Evolutionary conservation across 179 eudicot species (phyloP), one percentile per base, ranked within the genome.

Genomic region (Drosera spatulata): DNA sequence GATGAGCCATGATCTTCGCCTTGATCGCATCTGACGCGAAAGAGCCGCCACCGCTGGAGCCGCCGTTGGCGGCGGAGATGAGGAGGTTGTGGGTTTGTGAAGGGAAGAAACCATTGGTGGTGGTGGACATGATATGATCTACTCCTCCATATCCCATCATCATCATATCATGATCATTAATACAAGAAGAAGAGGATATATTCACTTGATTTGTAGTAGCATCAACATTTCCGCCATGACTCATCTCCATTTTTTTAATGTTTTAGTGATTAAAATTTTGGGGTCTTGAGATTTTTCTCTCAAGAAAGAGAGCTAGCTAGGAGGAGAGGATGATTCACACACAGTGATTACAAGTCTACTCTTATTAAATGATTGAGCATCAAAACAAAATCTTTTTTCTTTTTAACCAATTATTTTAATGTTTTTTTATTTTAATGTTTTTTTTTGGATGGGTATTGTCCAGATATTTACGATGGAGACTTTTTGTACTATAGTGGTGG

Each of bases 1-100:
- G 98, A 74, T 91, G 99, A 62, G 90, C 73, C 93, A 91, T 82
- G 80, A 93, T 93, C 78, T 86, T 89, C 0, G 95, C 86, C 79
- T 83, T 93, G 52, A 83, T 75, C 13, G 79, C 65, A 49, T 66
- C 33, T 11, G 61, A 50, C 6, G 51, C 13, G 3, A 7, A 50
- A 41, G 2, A 47, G 59, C 56, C 51, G 55, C 53, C 61, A 59
- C 57, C 47, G 15, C 47, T 44, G n/a, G n/a, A n/a, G 33, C 41
- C 44, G 58, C 58, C 11, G 58, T 41, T 41, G 41, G 41, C 41
- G 33, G 41, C 39, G 10, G 40, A 3, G 13, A n/a, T 9, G 44
- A n/a, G 4, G 10, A 39, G 43, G 44, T 9, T 38, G 42, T 56
- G 59, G 40, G 39, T 11, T 39, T 56, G 59, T 12, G n/a, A 3